phyloP scores from a whole-genome alignment of 2,329 filamentous ascomycete species.

The Talaromyces marneffei region DNA sequence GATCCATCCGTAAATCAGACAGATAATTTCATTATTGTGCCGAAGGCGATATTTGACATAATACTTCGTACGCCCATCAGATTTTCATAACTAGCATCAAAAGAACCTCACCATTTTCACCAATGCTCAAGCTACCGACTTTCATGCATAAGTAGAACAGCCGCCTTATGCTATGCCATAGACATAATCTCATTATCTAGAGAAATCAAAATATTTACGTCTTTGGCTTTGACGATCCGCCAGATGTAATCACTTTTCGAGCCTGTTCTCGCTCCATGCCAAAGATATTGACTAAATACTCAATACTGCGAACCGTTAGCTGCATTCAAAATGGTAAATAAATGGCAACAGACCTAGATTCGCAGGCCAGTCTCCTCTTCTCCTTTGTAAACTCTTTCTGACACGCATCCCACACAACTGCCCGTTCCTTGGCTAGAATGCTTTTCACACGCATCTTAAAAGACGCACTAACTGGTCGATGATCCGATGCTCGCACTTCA shows the following conservation, averaged over 20 bases:
- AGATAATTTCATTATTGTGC: neutral
- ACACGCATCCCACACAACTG: conserved; percentile 64
- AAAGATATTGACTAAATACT: conserved; percentile 60
- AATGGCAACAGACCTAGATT: conserved; percentile 65
- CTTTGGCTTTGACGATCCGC: conserved; percentile 15
- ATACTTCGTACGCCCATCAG: neutral
- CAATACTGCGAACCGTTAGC: conserved; percentile 43
- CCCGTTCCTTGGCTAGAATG: conserved; percentile 62
- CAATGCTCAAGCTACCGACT: neutral
- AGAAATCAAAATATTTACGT: neutral
- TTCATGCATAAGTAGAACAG: neutral
- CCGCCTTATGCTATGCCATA: neutral
- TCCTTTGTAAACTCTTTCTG: conserved; percentile 69
- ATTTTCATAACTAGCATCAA: neutral
- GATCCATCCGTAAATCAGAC: neutral
- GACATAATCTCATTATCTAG: neutral
- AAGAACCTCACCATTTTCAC: neutral
- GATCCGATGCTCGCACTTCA: conserved; percentile 85
- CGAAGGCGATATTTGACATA: too few relatives aligned
- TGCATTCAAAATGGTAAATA: neutral
- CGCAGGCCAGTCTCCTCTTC: conserved; percentile 60
- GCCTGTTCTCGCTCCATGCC: conserved; percentile 53
- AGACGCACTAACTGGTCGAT: conserved; percentile 80
- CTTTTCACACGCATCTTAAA: conserved; percentile 83
- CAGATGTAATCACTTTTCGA: conserved; percentile 36